phyloP scores from a whole-genome alignment of 1,139 yeast genomes.

The Sugiyamaella grinbergsii region DNA sequence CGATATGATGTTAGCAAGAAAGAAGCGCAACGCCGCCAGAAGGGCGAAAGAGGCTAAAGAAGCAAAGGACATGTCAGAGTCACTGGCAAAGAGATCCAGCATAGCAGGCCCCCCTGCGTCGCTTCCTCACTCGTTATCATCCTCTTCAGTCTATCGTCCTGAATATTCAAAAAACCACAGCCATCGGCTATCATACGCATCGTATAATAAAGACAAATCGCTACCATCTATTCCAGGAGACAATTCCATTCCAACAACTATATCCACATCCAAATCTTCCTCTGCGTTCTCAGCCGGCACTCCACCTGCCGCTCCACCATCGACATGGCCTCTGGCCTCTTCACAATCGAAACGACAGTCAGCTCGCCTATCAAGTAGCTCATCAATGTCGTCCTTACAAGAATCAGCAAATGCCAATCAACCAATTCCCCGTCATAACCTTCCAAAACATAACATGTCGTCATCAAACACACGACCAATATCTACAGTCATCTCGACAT shows the following conservation, averaged over 20 bases:
- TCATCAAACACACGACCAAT: conserved; percentile 8
- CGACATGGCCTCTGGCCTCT: conserved; percentile 9
- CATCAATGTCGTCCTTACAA: conserved; percentile 10
- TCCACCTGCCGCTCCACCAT: conserved; percentile 17
- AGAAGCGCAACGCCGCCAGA: conserved; percentile 38
- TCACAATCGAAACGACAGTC: conserved; percentile 1
- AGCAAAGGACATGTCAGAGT: too few species aligned
- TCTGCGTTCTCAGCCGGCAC: neutral
- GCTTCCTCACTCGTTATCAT: conserved; percentile 4
- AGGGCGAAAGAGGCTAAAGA: conserved; percentile 1
- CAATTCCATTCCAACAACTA: neutral
- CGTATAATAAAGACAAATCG: conserved; percentile 33
- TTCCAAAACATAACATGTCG: neutral
- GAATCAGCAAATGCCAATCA: neutral
- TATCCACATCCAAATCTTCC: neutral
- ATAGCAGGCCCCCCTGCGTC: conserved; percentile 5
- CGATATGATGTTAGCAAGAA: conserved; percentile 74
- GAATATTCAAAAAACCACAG: conserved; percentile 7
- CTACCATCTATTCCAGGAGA: conserved; percentile 37
- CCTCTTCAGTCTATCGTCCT: conserved; percentile 9
- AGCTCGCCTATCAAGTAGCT: conserved; percentile 3
- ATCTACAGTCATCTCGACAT: neutral
- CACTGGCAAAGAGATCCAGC: conserved; percentile 9
- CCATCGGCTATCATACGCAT: conserved; percentile 18
- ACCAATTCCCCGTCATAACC: neutral